Conservation (phyloP, 2,329 filamentous ascomycete genomes). For the Mycosphaerelloides madeirae region DNA sequence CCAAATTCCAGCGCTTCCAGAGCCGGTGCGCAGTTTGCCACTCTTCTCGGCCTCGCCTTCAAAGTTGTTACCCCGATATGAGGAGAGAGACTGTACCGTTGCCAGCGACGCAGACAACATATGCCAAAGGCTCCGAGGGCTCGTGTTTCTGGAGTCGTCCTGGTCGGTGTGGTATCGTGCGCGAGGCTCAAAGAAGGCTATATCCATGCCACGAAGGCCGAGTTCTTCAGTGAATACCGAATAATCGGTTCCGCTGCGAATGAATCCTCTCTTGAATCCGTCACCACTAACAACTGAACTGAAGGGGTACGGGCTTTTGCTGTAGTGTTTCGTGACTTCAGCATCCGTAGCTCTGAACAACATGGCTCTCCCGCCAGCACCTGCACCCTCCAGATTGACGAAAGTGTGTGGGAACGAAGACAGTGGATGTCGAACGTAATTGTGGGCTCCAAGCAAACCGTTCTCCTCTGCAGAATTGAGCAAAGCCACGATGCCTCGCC, state of each 20-base stretch:
- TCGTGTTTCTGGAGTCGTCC: slow-evolving; percentile 77
- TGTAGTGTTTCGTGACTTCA: slow-evolving; percentile 77
- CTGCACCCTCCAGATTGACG: slow-evolving; percentile 90
- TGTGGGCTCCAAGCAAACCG: slow-evolving; percentile 78
- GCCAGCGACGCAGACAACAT: slow-evolving; percentile 83
- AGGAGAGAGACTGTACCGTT: slow-evolving; percentile 67
- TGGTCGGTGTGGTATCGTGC: slow-evolving; percentile 86
- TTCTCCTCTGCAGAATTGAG: slow-evolving; percentile 98
- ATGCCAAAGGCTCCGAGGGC: slow-evolving; percentile 73
- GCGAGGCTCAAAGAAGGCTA: slow-evolving; percentile 85
- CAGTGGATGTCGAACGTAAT: slow-evolving; percentile 77
- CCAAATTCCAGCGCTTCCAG: slow-evolving; percentile 66
- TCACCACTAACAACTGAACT: slow-evolving; percentile 78
- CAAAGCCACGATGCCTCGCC: slow-evolving; percentile 73
- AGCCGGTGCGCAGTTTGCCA: slow-evolving; percentile 62
- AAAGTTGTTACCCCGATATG: slow-evolving; percentile 63
- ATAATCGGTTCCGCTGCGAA: slow-evolving; percentile 87
- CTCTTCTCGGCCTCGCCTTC: slow-evolving; percentile 52
- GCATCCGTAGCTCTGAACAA: slow-evolving; percentile 85
- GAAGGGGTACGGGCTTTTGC: slow-evolving; percentile 67
- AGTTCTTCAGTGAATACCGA: slow-evolving; percentile 71
- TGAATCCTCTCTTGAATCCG: slow-evolving; percentile 72
- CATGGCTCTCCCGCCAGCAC: slow-evolving; percentile 80
- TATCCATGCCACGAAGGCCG: slow-evolving; percentile 81
- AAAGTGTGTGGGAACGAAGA: slow-evolving; percentile 80